Evolutionary conservation across 768 basidiomycete species (phyloP).

Genomic region (Mycena filopes): DNA sequence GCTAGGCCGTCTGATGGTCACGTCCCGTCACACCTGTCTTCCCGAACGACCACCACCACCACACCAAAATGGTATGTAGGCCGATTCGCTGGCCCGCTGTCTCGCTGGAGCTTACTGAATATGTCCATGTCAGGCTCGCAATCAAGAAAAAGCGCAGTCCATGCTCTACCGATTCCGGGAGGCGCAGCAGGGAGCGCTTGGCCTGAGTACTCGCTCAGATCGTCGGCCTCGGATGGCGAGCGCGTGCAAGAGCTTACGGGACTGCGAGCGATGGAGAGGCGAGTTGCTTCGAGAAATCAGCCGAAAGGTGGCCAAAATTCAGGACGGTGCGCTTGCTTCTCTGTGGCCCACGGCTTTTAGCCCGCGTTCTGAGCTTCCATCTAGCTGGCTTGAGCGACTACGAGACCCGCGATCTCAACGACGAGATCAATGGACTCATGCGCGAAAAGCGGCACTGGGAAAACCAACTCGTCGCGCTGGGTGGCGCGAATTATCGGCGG

Average conservation of each 20-base stretch:
- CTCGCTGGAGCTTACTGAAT: too few relatives aligned
- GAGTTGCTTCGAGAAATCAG: slow-evolving; percentile 95
- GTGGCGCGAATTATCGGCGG: slow-evolving; percentile 95
- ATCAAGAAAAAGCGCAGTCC: slow-evolving; percentile 98
- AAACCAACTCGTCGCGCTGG: slow-evolving; percentile 93
- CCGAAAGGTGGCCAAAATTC: slow-evolving; percentile 96
- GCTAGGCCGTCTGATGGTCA: background rate
- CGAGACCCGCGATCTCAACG: slow-evolving; percentile 94
- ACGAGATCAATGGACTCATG: slow-evolving; percentile 96
- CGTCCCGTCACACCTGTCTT: background rate
- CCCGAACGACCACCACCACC: background rate
- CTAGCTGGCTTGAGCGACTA: slow-evolving; percentile 94
- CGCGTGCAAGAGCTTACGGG: slow-evolving; percentile 88
- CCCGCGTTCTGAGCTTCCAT: background rate
- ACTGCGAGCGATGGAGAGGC: slow-evolving; percentile 96
- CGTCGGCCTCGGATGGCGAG: slow-evolving; percentile 91
- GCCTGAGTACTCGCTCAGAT: slow-evolving; percentile 85
- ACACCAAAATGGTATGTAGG: too few relatives aligned
- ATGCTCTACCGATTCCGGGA: slow-evolving; percentile 97
- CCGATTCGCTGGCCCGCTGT: too few relatives aligned
- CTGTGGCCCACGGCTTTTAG: background rate
- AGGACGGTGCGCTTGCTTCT: slow-evolving; percentile 78
- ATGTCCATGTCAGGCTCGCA: too few relatives aligned
- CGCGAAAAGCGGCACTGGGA: slow-evolving; percentile 98
- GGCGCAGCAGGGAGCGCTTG: slow-evolving; percentile 95